Percentiles rank a stretch among this genome's conserved stretches.
phyloP scores from a whole-genome alignment of 441 rosid species.

The Macaranga tanarius region DNA sequence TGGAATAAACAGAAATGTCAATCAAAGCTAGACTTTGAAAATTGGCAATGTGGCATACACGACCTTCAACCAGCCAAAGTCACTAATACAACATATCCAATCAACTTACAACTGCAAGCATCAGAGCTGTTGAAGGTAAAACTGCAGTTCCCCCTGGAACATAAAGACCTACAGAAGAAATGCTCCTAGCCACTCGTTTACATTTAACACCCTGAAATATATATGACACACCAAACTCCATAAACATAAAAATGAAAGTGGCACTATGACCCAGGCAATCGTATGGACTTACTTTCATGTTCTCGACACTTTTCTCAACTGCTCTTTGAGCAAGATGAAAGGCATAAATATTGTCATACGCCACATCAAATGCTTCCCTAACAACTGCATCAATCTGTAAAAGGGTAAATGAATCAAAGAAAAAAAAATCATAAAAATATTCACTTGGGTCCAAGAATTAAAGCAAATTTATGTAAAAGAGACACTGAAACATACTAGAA shows the following conservation, averaged over 20 bases:
- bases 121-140: constrained; percentile 91
- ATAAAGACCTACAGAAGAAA: constrained; percentile 89
- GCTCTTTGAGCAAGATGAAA: constrained; percentile 86
- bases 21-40: constrained; percentile 1
- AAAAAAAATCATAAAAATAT: not conserved
- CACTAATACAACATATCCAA: constrained; percentile 5
- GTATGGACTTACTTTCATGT: constrained; percentile 63
- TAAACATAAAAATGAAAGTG: not conserved
- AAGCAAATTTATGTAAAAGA: constrained; percentile 8
- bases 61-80: constrained; percentile 10
- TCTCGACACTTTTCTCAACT: constrained; percentile 61
- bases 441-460: not conserved
- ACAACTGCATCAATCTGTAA: constrained; percentile 60
- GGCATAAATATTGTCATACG: constrained; percentile 80
- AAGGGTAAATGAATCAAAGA: constrained; percentile 10
- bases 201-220: constrained; percentile 79
- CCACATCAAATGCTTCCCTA: constrained; percentile 87
- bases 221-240: not conserved
- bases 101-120: constrained; percentile 84
- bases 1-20: constrained; percentile 26
- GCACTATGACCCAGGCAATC: constrained; percentile 16
- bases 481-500: not conserved
- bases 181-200: constrained; percentile 83
- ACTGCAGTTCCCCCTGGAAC: constrained; percentile 97
- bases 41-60: not conserved